Conservation (phyloP, 768 basidiomycete species). For the Suillus bovinus region DNA sequence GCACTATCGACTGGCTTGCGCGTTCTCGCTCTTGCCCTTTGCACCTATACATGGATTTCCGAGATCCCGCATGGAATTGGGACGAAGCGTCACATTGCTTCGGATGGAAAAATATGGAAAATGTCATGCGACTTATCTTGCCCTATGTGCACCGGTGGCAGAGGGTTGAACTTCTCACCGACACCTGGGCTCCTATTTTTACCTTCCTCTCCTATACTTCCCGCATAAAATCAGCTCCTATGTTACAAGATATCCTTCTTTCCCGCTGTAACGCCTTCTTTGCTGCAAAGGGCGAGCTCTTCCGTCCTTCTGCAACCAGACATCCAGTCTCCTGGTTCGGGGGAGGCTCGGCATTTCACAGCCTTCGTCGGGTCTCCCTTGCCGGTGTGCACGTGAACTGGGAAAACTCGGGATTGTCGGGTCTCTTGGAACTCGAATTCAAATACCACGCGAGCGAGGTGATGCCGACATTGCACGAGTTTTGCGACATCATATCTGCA, state of each 20-base stretch:
- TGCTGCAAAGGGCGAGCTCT: constrained; percentile 42
- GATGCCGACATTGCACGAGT: constrained; percentile 51
- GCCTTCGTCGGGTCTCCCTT: constrained; percentile 44
- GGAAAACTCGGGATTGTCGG: constrained; percentile 39
- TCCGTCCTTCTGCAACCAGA: constrained; percentile 43
- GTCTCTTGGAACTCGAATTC: constrained; percentile 49
- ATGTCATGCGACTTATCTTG: constrained; percentile 44
- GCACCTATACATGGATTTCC: constrained; percentile 55
- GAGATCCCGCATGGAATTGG: constrained; percentile 60
- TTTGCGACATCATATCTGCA: constrained; percentile 40
- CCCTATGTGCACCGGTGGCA: constrained; percentile 49
- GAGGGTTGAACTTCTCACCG: constrained; percentile 50
- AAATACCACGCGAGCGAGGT: constrained; percentile 59
- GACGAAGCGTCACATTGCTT: constrained; percentile 46
- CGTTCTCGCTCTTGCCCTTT: constrained; percentile 50
- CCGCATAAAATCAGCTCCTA: constrained; percentile 33
- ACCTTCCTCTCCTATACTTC: constrained; percentile 47
- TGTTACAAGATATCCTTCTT: constrained; percentile 43
- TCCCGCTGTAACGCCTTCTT: constrained; percentile 62
- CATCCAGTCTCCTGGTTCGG: constrained; percentile 44
- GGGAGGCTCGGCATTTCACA: constrained; percentile 30
- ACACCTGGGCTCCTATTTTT: constrained; percentile 62
- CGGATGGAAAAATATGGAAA: constrained; percentile 42
- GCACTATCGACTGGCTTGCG: constrained; percentile 38
- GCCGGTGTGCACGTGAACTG: constrained; percentile 63